Evolutionary conservation across 192 early-diverging fungal species (phyloP).

Genomic region (Coemansia sp.): DNA sequence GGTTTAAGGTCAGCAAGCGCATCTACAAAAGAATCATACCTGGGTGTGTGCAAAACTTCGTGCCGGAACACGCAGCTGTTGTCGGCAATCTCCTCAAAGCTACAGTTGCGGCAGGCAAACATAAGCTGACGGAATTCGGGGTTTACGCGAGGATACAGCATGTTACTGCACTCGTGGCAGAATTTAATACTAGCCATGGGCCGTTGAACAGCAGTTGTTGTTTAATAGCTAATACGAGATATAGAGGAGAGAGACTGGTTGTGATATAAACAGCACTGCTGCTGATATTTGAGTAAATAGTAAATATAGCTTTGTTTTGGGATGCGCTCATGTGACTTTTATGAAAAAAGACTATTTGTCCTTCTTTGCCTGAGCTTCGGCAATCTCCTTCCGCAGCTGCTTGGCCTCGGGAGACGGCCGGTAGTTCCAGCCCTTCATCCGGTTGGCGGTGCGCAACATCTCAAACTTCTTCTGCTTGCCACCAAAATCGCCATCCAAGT

Average conservation of each 20-base stretch:
- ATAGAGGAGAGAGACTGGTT: neutral
- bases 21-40: conserved; percentile 24
- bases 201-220: neutral
- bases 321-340: conserved; percentile 1
- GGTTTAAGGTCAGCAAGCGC: neutral
- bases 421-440: conserved; percentile 50
- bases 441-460: conserved; percentile 23
- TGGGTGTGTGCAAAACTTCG: conserved; percentile 60
- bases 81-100: conserved; percentile 66
- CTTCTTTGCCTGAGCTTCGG: neutral
- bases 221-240: neutral
- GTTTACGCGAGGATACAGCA: conserved; percentile 79
- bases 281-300: neutral
- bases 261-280: neutral
- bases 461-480: conserved; percentile 29
- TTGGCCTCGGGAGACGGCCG: conserved; percentile 20
- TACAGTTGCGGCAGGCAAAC: conserved; percentile 78
- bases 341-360: neutral
- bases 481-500: conserved; percentile 47
- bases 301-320: conserved; percentile 5
- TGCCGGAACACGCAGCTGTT: conserved; percentile 74
- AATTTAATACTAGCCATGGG: conserved; percentile 47
- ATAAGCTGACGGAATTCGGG: conserved; percentile 53
- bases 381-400: conserved; percentile 9
- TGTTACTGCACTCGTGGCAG: conserved; percentile 64